Percentiles rank a stretch among this genome's conserved stretches.
These are phyloP conservation scores for Hymenoscyphus scutula DNA, from an alignment of 2,329 filamentous ascomycete genomes.

Conservation along the genomic window DNA sequence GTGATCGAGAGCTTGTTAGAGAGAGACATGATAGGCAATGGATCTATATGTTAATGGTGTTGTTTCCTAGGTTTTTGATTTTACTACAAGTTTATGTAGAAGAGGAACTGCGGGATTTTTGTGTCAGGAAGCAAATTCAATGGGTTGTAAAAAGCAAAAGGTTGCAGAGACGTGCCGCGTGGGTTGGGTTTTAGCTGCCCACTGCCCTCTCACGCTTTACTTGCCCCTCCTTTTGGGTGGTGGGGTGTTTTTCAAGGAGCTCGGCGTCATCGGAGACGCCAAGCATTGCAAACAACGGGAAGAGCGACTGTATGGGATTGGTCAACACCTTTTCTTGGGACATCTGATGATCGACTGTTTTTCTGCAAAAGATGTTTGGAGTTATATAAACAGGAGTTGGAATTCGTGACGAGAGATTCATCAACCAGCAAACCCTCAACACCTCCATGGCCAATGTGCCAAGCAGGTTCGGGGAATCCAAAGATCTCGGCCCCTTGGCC, in stretches of 20 bases:
- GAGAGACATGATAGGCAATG: slow-evolving; percentile 78
- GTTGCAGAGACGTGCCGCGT: background rate
- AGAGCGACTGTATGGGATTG: background rate
- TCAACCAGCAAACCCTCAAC: background rate
- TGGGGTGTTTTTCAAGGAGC: background rate
- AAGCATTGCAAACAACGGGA: background rate
- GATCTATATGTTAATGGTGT: background rate
- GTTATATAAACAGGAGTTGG: background rate
- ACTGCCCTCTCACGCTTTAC: background rate
- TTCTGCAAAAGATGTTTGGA: background rate
- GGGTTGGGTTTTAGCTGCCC: background rate
- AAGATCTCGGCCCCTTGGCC: background rate
- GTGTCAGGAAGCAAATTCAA: background rate
- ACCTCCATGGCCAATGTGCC: background rate
- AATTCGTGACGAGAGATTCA: background rate
- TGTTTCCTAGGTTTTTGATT: background rate
- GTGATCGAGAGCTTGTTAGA: slow-evolving; percentile 97
- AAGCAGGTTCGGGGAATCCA: background rate
- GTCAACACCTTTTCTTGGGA: background rate
- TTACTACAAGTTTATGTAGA: background rate
- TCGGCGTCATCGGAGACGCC: slow-evolving; percentile 1
- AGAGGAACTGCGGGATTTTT: background rate
- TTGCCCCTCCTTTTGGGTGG: slow-evolving; percentile 1
- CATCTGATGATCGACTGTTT: background rate
- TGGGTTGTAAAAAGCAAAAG: no score